Base-by-base conservation (phyloP, 306 rosid species). In the Spatholobus suberectus region DNA sequence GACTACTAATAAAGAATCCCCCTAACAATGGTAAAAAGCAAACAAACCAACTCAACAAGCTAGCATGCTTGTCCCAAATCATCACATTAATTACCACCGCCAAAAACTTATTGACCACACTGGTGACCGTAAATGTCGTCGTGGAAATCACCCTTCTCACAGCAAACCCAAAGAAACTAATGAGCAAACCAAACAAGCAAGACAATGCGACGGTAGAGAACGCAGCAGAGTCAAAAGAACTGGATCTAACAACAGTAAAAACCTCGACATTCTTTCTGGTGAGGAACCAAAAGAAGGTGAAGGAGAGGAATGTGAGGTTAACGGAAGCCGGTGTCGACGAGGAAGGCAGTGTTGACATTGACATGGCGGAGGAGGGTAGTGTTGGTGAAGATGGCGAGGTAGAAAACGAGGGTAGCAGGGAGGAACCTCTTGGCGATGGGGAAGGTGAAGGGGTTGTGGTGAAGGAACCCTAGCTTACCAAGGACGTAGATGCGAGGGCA, bases 11-110 rank as follows among this genome's bases (percentile, higher is more conserved):
- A 96, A 51, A 96, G 91, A 77, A 96, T 87, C 17, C 99, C 99
- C 0, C 99, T 98, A 0, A 85, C 79, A 70, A 96, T 88, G 8
- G 99, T 96, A 29, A 91, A 91, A 57, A 96, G 87, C 78, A 96
- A 89, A 86, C 99, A 92, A 75, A 92, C 82, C 94, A 96, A 86
- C 51, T 98, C 99, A 58, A 88, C 86, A 18, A 94, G 70, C 90
- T 93, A n/a, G 99, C 97, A 82, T 96, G 99, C 88, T 93, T 96
- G 68, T 96, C 99, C 99, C 99, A 96, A 68, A 96, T 96, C 41
- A 77, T 0, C 68, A 96, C 97, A 82, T 96, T 96, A 75, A 96
- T 96, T 8, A 94, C 94, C 62, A 96, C 98, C 0, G 98, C 93
- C 26, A 96, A 91, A 80, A 96, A 96, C 92, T 96, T 96, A 69